Evolutionary conservation across 495 filamentous ascomycete species (phyloP), one percentile per base, ranked within the genome.

Genomic region (Neurospora sp.): DNA sequence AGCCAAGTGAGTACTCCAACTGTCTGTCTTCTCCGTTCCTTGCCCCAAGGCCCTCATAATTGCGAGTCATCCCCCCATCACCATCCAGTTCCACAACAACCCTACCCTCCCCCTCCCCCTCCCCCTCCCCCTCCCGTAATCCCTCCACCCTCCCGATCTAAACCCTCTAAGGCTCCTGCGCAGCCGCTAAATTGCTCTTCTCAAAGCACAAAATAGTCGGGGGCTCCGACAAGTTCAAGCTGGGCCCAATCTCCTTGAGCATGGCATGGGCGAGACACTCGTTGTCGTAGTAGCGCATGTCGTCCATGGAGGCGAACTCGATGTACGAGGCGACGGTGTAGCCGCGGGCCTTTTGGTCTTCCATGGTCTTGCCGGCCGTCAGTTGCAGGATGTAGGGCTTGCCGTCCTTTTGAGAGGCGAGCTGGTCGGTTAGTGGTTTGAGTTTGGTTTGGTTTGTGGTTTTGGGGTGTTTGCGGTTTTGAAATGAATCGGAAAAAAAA

Each of bases 271-370:
- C 90, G 72, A 84, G 83, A 78, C 90, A 92, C 73, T 88, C 84
- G 6, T 73, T 77, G 80, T 93, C 91, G 76, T 92, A 93, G 79
- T 88, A 93, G 75, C 88, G 80, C 88, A 93, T 89, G 80, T 93
- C 91, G 11, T 89, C 90, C 71, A 89, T 69, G 46, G 78, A 88
- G 7, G 85, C 84, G 74, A 93, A 93, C 54, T 85, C 85, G 70
- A 84, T 86, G 77, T 88, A 85, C 14, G 87, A 86, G 10, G 86
- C 84, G 46, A 93, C 72, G 7, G 87, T 92, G 82, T 82, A 92
- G n/a, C 90, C 91, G 76, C 89, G 83, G 75, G 85, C 86, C 5
- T 89, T 86, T 4, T 85, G 82, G 76, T 92, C 89, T 1, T 82
- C 77, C 74, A 85, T 77, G 5, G 86, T 81, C 16, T 76, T 74